These are phyloP conservation scores for Claviceps fusiformis DNA, from an alignment of 2,329 filamentous ascomycete species.

Conservation along the genomic window DNA sequence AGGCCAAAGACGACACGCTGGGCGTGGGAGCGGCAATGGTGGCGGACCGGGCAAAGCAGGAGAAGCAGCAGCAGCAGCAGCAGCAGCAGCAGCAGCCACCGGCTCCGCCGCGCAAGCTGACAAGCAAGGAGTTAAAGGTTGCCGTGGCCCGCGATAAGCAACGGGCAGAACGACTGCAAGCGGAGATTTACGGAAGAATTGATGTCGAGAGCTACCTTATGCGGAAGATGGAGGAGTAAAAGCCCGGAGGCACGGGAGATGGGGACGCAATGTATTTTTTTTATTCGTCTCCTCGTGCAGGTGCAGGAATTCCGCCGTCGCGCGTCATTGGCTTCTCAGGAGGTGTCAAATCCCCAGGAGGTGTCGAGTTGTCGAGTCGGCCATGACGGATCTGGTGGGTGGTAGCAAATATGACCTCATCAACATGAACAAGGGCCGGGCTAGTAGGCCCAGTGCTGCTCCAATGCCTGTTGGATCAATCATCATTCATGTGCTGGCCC, in stretches of 20 bases:
- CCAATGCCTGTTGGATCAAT: no score
- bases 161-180: slow-evolving; percentile 48
- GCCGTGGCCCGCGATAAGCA: slow-evolving; percentile 35
- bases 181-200: slow-evolving; percentile 61
- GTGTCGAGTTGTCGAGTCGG: no score
- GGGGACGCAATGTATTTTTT: no score
- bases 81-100: slow-evolving; percentile 13
- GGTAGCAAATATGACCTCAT: neutral
- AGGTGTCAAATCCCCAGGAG: no score
- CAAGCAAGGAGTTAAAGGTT: slow-evolving; percentile 37
- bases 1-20: slow-evolving; percentile 58
- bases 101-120: slow-evolving; percentile 33
- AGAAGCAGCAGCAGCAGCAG: slow-evolving; percentile 22
- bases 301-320: no score
- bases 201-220: slow-evolving; percentile 65
- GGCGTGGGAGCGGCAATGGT: slow-evolving; percentile 48
- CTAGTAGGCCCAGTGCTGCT: no score
- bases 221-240: slow-evolving; percentile 14
- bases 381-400: no score
- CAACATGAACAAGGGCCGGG: neutral
- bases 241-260: neutral
- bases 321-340: no score
- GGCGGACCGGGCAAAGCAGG: slow-evolving; percentile 18
- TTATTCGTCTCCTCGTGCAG: no score
- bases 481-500: no score